Percentiles rank a stretch among this genome's conserved stretches.
phyloP scores from a whole-genome alignment of 352 stramenopile genomes.

The Globisporangium canariense region DNA sequence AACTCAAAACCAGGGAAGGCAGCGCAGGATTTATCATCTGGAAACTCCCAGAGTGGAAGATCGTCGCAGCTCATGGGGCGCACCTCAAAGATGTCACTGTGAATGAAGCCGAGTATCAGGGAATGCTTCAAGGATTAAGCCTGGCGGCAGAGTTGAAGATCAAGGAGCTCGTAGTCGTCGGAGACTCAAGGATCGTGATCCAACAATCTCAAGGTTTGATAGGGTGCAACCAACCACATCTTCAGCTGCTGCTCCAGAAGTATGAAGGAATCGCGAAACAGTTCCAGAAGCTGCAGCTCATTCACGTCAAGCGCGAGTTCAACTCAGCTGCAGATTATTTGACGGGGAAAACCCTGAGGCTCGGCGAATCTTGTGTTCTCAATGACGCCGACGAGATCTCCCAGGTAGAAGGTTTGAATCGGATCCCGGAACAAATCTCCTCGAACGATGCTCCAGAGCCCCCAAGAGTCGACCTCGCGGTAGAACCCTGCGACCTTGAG shows the following conservation, averaged over 20 bases:
- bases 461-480: no score
- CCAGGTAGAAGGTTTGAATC: no score
- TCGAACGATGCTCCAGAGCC: no score
- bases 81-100: conserved; percentile 17
- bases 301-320: conserved; percentile 10
- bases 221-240: conserved; percentile 7
- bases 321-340: conserved; percentile 12
- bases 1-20: conserved; percentile 8
- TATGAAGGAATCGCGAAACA: neutral
- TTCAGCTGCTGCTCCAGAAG: conserved; percentile 7
- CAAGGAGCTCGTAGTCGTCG: conserved; percentile 20
- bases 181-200: conserved; percentile 19
- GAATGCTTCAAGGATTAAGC: no score
- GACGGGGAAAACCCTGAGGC: neutral
- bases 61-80: conserved; percentile 14
- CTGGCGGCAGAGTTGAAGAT: no score
- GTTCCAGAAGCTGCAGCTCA: neutral
- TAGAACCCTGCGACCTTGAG: no score
- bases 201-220: conserved; percentile 15
- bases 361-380: neutral
- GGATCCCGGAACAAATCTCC: no score
- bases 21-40: conserved; percentile 22
- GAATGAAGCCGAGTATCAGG: conserved; percentile 26
- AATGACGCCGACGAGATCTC: neutral
- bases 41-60: conserved; percentile 16